Evolutionary conservation across 208 protist genomes (phyloP).

Genomic region (Wallacemonas collosoma): DNA sequence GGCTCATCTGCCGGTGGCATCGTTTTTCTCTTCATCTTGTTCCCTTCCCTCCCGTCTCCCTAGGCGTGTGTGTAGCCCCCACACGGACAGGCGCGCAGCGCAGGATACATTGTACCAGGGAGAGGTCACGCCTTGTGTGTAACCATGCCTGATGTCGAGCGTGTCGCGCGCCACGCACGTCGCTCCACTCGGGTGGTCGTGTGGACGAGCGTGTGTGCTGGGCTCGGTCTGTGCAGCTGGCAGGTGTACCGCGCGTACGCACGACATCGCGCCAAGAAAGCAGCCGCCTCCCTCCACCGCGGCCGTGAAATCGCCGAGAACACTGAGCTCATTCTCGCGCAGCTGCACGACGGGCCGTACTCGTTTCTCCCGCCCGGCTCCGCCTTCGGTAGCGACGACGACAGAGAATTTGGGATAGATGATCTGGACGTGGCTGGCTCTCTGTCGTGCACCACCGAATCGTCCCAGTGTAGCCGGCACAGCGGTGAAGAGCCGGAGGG

Average conservation of each 20-base stretch:
- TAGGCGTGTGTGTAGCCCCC: no score
- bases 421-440: background rate
- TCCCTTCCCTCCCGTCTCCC: no score
- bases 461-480: background rate
- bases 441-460: background rate
- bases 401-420: background rate
- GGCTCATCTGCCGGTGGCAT: no score
- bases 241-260: background rate
- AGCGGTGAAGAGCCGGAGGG: background rate
- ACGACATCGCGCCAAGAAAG: background rate
- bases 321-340: slow-evolving; percentile 33
- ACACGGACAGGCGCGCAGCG: no score
- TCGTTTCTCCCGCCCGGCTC: slow-evolving; percentile 24
- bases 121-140: no score
- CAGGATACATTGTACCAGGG: no score
- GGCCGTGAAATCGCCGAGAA: slow-evolving; percentile 23
- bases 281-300: background rate
- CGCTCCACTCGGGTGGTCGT: background rate
- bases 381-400: background rate
- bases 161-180: no score
- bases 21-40: no score
- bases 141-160: no score
- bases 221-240: slow-evolving; percentile 2
- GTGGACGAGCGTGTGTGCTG: background rate
- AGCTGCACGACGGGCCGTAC: slow-evolving; percentile 54